phyloP scores from a whole-genome alignment of 225 moss, liverwort and hornwort genomes.

The Sphagnum tenellum region DNA sequence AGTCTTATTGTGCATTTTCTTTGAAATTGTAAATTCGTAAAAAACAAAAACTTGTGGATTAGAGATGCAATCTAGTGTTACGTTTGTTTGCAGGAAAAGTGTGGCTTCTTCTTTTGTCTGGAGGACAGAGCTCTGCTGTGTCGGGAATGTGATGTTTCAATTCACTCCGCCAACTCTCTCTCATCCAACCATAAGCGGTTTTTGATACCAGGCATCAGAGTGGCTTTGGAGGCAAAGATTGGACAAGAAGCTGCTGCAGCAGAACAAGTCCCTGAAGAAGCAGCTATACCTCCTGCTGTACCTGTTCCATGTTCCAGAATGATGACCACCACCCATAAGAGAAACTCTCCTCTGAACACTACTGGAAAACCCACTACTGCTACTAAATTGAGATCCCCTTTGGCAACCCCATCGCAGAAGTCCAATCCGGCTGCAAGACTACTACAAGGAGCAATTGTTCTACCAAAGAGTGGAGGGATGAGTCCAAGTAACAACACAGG shows the following conservation, averaged over 20 bases:
- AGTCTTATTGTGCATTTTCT: background rate
- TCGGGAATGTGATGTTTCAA: slow-evolving; percentile 49
- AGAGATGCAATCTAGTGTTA: background rate
- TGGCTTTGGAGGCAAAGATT: slow-evolving; percentile 28
- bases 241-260: slow-evolving; percentile 1
- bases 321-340: too few relatives aligned
- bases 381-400: background rate
- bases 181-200: slow-evolving; percentile 49
- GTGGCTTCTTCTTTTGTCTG: slow-evolving; percentile 46
- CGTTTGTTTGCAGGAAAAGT: slow-evolving; percentile 34
- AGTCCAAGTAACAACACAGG: background rate
- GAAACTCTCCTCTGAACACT: background rate
- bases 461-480: background rate
- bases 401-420: background rate
- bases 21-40: too few relatives aligned
- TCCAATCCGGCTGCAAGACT: background rate
- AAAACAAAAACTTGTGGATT: too few relatives aligned
- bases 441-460: background rate
- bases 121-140: slow-evolving; percentile 54
- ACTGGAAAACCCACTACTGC: background rate
- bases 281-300: background rate
- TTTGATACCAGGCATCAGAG: slow-evolving; percentile 37
- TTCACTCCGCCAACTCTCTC: slow-evolving; percentile 32
- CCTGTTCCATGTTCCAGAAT: background rate
- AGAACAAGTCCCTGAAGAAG: slow-evolving; percentile 6